Conservation (phyloP, 305 asterid species). For the Solanum aculeatissimum region DNA sequence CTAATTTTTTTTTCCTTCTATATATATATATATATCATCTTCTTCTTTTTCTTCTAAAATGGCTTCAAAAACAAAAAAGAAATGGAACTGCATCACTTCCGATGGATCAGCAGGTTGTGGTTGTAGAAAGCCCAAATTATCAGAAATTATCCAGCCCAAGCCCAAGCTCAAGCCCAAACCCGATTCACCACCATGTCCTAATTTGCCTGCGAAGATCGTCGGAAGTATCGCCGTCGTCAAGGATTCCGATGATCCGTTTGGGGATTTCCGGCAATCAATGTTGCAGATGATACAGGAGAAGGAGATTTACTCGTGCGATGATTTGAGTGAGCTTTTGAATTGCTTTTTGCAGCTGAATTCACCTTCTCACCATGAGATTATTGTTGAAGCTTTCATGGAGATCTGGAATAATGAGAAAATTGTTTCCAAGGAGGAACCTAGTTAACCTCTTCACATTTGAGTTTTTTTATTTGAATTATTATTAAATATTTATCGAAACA, state of each 20-base stretch:
- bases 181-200: not conserved
- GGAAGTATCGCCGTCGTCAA: slow-evolving; percentile 54
- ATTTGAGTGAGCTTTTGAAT: slow-evolving; percentile 51
- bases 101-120: slow-evolving; percentile 21
- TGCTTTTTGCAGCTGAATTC: slow-evolving; percentile 53
- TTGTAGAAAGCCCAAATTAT: slow-evolving; percentile 22
- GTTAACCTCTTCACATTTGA: not conserved
- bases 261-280: slow-evolving; percentile 66
- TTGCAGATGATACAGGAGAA: slow-evolving; percentile 61
- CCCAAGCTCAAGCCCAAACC: not conserved
- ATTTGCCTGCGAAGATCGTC: not conserved
- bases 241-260: slow-evolving; percentile 56
- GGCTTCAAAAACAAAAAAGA: slow-evolving; percentile 22
- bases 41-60: not conserved
- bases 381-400: slow-evolving; percentile 38
- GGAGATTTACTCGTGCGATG: slow-evolving; percentile 31
- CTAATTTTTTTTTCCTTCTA: not conserved
- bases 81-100: slow-evolving; percentile 6
- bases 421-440: not conserved
- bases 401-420: not conserved
- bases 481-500: too few species aligned
- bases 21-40: not conserved
- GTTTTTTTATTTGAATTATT: too few species aligned
- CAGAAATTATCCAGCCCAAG: slow-evolving; percentile 15
- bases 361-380: slow-evolving; percentile 36